Evolutionary conservation across 176 grass and related monocot species (phyloP).

Genomic region (Triticum turgidum): DNA sequence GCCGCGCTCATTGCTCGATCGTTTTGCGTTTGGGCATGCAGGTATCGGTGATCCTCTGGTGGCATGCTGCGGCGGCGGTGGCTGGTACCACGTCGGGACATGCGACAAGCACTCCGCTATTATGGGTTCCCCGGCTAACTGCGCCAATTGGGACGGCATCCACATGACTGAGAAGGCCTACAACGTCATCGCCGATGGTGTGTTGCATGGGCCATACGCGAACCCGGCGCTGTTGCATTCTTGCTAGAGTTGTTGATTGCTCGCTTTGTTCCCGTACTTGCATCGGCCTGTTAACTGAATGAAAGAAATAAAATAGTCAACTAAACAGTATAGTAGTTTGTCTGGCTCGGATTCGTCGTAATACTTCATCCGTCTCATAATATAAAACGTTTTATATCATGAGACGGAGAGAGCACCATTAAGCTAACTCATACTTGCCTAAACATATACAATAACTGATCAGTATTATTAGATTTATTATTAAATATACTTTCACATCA

Average conservation of each 20-base stretch:
- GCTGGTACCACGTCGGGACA: background rate
- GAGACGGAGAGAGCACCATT: too few relatives aligned
- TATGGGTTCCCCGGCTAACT: constrained; percentile 15
- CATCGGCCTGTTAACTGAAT: background rate
- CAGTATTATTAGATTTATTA: too few relatives aligned
- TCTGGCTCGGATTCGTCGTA: background rate
- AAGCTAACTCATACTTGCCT: too few relatives aligned
- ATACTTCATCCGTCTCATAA: too few relatives aligned
- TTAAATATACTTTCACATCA: too few relatives aligned
- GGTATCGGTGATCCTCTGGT: constrained; percentile 37
- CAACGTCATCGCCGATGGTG: constrained; percentile 23
- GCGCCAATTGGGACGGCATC: constrained; percentile 53
- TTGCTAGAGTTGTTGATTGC: background rate
- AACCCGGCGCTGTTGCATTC: background rate
- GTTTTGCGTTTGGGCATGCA: background rate
- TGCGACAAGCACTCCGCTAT: constrained; percentile 1
- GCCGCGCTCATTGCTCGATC: background rate
- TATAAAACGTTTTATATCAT: too few relatives aligned
- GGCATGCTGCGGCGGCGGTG: constrained; percentile 32
- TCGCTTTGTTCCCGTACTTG: background rate
- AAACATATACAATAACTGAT: too few relatives aligned
- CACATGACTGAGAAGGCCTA: constrained; percentile 64
- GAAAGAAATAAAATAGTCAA: too few relatives aligned
- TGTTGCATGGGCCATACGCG: constrained; percentile 39
- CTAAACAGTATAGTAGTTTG: too few relatives aligned